Base-by-base conservation (phyloP, 768 basidiomycete species). In the Pilatotrama ljubarskyi region DNA sequence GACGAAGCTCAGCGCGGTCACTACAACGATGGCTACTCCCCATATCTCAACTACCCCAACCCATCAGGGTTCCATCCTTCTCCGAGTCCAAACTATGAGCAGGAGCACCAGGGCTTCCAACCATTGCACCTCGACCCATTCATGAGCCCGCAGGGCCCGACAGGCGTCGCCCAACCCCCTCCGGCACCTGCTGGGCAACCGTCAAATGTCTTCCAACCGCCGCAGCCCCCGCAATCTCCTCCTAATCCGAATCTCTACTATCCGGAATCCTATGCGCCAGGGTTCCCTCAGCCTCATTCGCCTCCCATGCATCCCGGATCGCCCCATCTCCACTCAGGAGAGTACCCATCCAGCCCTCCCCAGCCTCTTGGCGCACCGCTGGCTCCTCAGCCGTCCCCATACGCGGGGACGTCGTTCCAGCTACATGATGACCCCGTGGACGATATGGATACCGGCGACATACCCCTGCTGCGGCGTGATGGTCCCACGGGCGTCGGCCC, bases 11-110 rank as follows among this genome's bases (percentile, higher is more conserved):
- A 87, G 63, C 79, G 75, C 17, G 73, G 82, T 26, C 81, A 80
- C 56, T 87, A 89, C 72, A 87, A 88, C 67, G 87, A 90, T 59
- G 85, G 86, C 0, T 85, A 85, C 70, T 76, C 75, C 61, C 79
- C 82, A 8, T 84, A 87, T 62, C 66, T 73, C 51, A 25, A 69
- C 74, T 66, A 46, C 74, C 52, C 63, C 41, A 35, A 51, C 59
- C 62, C 65, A 51, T 68, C 70, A 56, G 69, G 63, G 48, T 70
- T 69, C 67, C 61, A 72, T 22, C 38, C 67, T 18, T 66, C 74
- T 58, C 66, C 66, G 37, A 75, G 66, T 35, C 75, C 65, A 5
- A 55, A 63, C 9, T 75, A 77, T 49, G 76, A 79, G 59, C 70
- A 72, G 13, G 65, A 71, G 59, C 70, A 74, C 51, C 71, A 74